These are phyloP conservation scores for Vigna angularis DNA, from an alignment of 306 rosid genomes.

Conservation along the genomic window DNA sequence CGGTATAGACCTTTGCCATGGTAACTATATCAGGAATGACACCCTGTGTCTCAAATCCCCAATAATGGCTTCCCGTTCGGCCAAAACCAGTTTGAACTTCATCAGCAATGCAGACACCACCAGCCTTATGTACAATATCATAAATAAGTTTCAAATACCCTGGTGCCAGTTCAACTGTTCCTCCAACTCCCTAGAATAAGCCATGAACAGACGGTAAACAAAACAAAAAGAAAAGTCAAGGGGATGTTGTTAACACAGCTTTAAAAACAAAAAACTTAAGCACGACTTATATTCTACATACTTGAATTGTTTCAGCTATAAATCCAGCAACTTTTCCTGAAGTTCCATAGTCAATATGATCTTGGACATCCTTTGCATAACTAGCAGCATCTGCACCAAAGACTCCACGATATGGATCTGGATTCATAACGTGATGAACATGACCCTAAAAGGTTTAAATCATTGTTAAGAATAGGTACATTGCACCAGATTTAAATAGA, in stretches of 20 bases:
- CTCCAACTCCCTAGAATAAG: constrained; percentile 82
- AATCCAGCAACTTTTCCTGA: constrained; percentile 88
- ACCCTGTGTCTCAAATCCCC: constrained; percentile 95
- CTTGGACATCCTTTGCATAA: constrained; percentile 84
- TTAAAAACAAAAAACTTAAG: background rate
- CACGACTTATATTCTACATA: constrained; percentile 43
- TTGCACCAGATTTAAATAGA: constrained; percentile 17
- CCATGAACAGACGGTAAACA: constrained; percentile 32
- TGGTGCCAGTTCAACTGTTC: constrained; percentile 85
- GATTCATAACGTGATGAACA: constrained; percentile 82
- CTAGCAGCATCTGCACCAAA: constrained; percentile 73
- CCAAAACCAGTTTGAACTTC: constrained; percentile 99
- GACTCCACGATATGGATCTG: constrained; percentile 86
- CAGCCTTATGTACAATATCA: constrained; percentile 82
- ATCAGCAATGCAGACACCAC: constrained; percentile 97
- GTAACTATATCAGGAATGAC: constrained; percentile 94
- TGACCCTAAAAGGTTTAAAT: constrained; percentile 69
- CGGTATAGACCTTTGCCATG: constrained; percentile 85
- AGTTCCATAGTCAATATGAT: constrained; percentile 83
- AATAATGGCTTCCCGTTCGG: constrained; percentile 90
- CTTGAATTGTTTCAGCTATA: constrained; percentile 93
- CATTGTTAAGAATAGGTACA: constrained; percentile 28
- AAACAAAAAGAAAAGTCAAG: constrained; percentile 9
- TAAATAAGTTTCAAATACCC: constrained; percentile 88
- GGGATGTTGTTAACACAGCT: background rate